A percentile compares a stretch with the other conserved stretches of the same genome.
phyloP scores from a whole-genome alignment of 306 rosid genomes.

The Quercus glauca region DNA sequence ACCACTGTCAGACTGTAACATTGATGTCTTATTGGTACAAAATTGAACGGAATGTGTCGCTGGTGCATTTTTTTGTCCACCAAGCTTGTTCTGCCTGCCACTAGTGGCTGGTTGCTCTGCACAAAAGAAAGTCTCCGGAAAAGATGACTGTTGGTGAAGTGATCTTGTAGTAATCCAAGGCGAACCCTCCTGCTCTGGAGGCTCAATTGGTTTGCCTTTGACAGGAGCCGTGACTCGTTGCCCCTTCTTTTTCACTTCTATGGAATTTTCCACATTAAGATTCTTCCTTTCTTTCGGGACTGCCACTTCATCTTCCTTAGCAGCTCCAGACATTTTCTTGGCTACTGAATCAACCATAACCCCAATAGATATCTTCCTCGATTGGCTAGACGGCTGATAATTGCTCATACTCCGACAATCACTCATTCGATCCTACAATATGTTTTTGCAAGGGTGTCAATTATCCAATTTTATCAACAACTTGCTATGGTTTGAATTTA shows the following conservation, averaged over 20 bases:
- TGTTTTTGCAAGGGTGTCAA: slow-evolving; percentile 17
- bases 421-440: slow-evolving; percentile 55
- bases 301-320: slow-evolving; percentile 35
- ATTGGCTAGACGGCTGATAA: slow-evolving; percentile 60
- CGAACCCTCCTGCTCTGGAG: slow-evolving; percentile 34
- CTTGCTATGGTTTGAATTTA: not conserved
- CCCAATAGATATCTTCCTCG: slow-evolving; percentile 91
- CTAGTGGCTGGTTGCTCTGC: slow-evolving; percentile 44
- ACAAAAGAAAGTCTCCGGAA: slow-evolving; percentile 38
- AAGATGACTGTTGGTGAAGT: slow-evolving; percentile 33
- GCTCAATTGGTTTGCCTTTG: slow-evolving; percentile 34
- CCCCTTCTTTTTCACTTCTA: slow-evolving; percentile 31
- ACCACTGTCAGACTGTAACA: slow-evolving; percentile 34
- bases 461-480: not conserved
- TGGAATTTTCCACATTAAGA: slow-evolving; percentile 33
- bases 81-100: slow-evolving; percentile 29
- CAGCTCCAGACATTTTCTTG: slow-evolving; percentile 35
- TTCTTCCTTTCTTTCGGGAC: slow-evolving; percentile 37
- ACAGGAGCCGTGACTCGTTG: slow-evolving; percentile 37
- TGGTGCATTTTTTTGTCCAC: slow-evolving; percentile 41
- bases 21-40: slow-evolving; percentile 40
- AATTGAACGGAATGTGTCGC: slow-evolving; percentile 31
- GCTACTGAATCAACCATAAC: slow-evolving; percentile 57
- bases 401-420: slow-evolving; percentile 64
- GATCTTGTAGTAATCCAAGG: slow-evolving; percentile 53